These are phyloP conservation scores for Cladobotryum protrusum DNA, from an alignment of 2,329 filamentous ascomycete species.

Conservation along the genomic window DNA sequence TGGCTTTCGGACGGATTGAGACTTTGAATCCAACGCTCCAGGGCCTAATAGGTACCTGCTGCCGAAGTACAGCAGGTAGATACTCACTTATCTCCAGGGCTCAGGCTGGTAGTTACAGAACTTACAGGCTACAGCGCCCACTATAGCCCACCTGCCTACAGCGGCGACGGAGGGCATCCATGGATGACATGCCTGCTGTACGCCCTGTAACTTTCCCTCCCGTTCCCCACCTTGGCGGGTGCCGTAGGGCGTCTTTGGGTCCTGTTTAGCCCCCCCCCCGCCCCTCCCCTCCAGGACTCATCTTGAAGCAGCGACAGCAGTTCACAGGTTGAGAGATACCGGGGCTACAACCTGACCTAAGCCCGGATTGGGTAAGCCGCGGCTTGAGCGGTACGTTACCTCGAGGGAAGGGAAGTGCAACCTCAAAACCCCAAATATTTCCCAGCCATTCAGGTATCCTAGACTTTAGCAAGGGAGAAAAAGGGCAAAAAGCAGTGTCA, in stretches of 20 bases:
- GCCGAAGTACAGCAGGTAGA: too few species aligned
- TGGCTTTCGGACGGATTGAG: not conserved
- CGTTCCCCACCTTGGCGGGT: not conserved
- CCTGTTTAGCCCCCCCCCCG: too few species aligned
- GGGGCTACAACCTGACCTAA: conserved; percentile 8
- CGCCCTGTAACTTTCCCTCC: too few species aligned
- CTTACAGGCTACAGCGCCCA: not conserved
- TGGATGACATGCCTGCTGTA: too few species aligned
- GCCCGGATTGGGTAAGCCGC: conserved; percentile 1
- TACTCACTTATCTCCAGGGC: too few species aligned
- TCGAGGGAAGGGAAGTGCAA: not conserved
- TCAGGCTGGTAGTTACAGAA: not conserved
- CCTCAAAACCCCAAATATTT: not conserved
- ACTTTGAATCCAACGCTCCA: too few species aligned
- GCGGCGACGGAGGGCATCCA: too few species aligned
- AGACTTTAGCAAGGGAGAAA: not conserved
- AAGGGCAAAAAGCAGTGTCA: too few species aligned
- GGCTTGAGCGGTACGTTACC: conserved; percentile 11
- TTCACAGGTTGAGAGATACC: conserved; percentile 5
- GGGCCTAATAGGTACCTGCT: too few species aligned
- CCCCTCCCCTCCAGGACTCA: too few species aligned
- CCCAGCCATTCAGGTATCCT: not conserved
- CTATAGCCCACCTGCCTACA: not conserved
- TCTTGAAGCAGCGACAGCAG: too few species aligned
- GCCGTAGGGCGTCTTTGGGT: conserved; percentile 6